Evolutionary conservation across 306 rosid genomes (phyloP).

Genomic region (Acacia melanoxylon): DNA sequence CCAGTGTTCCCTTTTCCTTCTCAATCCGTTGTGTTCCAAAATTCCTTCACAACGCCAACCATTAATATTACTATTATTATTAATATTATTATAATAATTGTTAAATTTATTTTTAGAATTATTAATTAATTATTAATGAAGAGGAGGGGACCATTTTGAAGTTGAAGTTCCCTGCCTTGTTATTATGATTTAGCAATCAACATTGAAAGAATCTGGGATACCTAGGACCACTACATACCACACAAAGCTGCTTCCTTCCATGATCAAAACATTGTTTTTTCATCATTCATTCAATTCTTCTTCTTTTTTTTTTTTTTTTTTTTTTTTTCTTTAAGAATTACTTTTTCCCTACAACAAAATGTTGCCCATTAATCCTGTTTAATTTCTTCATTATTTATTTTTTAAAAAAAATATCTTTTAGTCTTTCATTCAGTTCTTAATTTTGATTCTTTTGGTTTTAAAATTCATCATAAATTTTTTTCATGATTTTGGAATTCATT

Average conservation of each 20-base stretch:
- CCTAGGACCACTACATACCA: neutral
- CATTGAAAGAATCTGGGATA: neutral
- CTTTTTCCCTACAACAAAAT: neutral
- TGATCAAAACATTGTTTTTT: neutral
- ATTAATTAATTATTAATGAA: neutral
- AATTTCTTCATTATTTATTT: neutral
- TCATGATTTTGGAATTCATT: neutral
- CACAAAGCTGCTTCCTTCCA: neutral
- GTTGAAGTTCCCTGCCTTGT: neutral
- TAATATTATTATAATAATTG: neutral
- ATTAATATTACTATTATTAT: neutral
- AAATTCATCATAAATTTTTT: neutral
- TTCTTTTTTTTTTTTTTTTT: neutral
- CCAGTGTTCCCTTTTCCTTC: neutral
- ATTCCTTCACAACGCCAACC: neutral
- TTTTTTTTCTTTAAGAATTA: neutral
- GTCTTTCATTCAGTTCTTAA: neutral
- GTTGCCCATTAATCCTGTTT: neutral
- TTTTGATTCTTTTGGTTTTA: neutral
- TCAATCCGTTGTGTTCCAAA: neutral
- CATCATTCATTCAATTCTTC: neutral
- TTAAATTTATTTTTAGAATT: neutral
- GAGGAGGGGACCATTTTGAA: constrained; percentile 10
- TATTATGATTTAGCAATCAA: constrained; percentile 3
- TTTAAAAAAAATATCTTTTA: neutral